Evolutionary conservation across 345 rosid species (phyloP), one percentile per base, ranked within the genome.

Genomic region (Hirschfeldia incana): DNA sequence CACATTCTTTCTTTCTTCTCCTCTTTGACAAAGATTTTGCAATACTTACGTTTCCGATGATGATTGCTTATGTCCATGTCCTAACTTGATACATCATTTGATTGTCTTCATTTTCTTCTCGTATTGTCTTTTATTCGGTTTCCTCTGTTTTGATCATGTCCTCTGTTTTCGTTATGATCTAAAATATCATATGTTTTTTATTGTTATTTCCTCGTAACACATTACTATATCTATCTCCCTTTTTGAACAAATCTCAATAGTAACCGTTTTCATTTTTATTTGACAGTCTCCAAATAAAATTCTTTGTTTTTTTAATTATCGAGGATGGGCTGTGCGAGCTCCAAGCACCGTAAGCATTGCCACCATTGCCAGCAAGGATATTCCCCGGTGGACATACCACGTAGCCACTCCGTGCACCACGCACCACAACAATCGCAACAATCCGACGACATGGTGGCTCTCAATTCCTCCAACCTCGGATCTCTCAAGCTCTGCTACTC

Each of bases 331-430:
- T 94, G 98, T 53, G 97, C 91, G 17, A 85, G 85, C 80, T 94
- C 97, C 1, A 94, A 91, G 82, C 84, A 89, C 21, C 73, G 49
- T 33, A 89, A 86, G 77, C 88, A 91, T 30, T 94, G 97, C 84
- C 80, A 83, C 59, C 89, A 91, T 81, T 94, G 98, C 87, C 84
- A 65, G 73, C 51, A 82, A n/a, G 91, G 86, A 2, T 87, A 77
- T 75, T 89, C 97, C 9, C 94, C 97, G 78, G 88, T 84, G 78
- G 79, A 81, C 2, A 81, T 85, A 77, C 82, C 80, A 3, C 78
- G 95, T 62, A 87, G 95, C 83, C 82, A 86, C 11, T 94, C 98
- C 0, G 88, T 88, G 89, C 91, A 89, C 15, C 93, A 86, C 70
- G 89, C 89, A 58, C 86, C 88, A 2, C 87, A 85, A 78, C 74